Conservation (phyloP, 768 basidiomycete genomes). For the Daedaleopsis nitida region DNA sequence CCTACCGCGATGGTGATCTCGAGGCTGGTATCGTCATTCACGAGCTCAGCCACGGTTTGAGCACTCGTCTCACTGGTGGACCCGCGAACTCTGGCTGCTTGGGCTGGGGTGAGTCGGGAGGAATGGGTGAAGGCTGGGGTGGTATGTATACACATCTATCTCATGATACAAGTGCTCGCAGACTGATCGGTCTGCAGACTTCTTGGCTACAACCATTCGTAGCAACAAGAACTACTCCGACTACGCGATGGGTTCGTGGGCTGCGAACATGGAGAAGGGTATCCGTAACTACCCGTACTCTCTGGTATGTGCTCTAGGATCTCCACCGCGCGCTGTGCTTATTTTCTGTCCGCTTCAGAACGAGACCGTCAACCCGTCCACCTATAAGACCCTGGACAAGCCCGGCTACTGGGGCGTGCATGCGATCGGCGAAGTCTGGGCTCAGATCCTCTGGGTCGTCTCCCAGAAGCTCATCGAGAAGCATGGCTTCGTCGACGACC, state of each 20-base stretch:
- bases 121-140: constrained; percentile 99
- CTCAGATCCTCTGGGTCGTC: constrained; percentile 84
- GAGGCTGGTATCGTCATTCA: constrained; percentile 98
- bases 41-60: constrained; percentile 85
- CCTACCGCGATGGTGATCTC: constrained; percentile 92
- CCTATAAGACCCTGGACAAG: constrained; percentile 93
- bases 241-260: constrained; percentile 95
- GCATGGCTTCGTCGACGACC: constrained; percentile 75
- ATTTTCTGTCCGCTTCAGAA: constrained; percentile 39
- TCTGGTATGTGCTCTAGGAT: constrained; percentile 38
- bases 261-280: constrained; percentile 71
- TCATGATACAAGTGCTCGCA: neutral
- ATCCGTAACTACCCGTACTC: constrained; percentile 93
- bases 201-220: constrained; percentile 85
- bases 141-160: constrained; percentile 38
- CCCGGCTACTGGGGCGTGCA: constrained; percentile 94
- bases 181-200: constrained; percentile 45
- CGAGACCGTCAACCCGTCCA: constrained; percentile 79
- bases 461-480: constrained; percentile 73
- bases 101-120: constrained; percentile 94
- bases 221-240: constrained; percentile 74
- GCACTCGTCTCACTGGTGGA: constrained; percentile 93
- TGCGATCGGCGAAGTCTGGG: constrained; percentile 95
- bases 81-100: constrained; percentile 91
- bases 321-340: neutral